phyloP scores from a whole-genome alignment of 352 stramenopile genomes.

The Phytopythium mirpurense region DNA sequence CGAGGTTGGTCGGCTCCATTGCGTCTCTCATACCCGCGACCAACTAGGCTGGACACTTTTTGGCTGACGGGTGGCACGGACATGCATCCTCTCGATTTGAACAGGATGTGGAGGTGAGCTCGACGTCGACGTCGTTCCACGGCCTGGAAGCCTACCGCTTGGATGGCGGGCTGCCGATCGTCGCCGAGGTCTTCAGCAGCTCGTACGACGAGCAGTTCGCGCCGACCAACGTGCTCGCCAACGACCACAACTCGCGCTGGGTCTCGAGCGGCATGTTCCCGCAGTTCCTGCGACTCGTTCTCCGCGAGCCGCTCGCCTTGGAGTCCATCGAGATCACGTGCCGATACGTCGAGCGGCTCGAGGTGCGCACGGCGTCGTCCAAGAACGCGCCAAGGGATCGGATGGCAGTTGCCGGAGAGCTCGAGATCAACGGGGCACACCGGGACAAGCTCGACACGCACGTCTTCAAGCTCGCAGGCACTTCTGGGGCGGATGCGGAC shows the following conservation, averaged over 20 bases:
- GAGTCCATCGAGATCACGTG: conserved; percentile 63
- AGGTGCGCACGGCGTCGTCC: conserved; percentile 37
- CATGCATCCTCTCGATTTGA: not conserved
- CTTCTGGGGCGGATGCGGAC: not conserved
- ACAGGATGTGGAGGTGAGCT: conserved; percentile 51
- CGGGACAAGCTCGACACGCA: conserved; percentile 51
- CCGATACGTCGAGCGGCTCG: conserved; percentile 52
- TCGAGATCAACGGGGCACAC: conserved; percentile 33
- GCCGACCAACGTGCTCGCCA: conserved; percentile 46
- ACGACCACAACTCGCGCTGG: conserved; percentile 54
- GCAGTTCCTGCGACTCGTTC: conserved; percentile 57
- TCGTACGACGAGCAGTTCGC: conserved; percentile 52
- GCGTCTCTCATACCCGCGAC: too few species aligned
- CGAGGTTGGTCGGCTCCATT: too few species aligned
- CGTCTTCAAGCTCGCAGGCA: conserved; percentile 25
- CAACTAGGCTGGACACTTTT: too few species aligned
- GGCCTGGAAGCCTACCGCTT: conserved; percentile 32
- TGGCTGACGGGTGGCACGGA: not conserved
- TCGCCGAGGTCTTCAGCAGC: conserved; percentile 61
- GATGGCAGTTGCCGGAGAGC: conserved; percentile 24
- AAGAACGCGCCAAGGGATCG: conserved; percentile 20
- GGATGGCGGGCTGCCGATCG: conserved; percentile 29
- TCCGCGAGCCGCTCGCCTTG: conserved; percentile 57
- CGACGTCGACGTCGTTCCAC: conserved; percentile 33
- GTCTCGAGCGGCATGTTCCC: conserved; percentile 69